Conservation (phyloP, 768 basidiomycete species). For the Calocybe gangraenosa region DNA sequence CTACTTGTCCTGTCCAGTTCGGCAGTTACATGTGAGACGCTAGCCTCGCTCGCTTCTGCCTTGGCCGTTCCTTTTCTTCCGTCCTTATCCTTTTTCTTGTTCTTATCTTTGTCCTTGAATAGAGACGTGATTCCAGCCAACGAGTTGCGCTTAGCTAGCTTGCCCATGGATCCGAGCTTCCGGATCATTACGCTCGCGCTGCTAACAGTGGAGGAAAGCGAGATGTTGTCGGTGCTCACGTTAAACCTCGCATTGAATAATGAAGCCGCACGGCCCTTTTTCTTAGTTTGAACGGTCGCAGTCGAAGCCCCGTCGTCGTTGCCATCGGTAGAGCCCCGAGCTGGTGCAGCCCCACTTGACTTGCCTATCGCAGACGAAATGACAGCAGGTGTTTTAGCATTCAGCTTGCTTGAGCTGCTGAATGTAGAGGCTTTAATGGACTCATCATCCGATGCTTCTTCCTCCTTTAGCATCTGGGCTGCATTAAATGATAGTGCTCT, state of each 20-base stretch:
- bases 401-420: slow-evolving; percentile 26
- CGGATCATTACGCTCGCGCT: slow-evolving; percentile 96
- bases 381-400: slow-evolving; percentile 27
- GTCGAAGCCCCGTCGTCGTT: slow-evolving; percentile 38
- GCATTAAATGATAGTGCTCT: slow-evolving; percentile 70
- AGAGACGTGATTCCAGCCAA: slow-evolving; percentile 88
- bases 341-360: slow-evolving; percentile 12
- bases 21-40: slow-evolving; percentile 78
- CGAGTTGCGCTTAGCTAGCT: slow-evolving; percentile 84
- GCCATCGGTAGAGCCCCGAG: slow-evolving; percentile 25
- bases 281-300: slow-evolving; percentile 55
- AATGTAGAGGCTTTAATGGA: slow-evolving; percentile 35
- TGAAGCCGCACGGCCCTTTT: slow-evolving; percentile 65
- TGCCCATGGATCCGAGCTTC: slow-evolving; percentile 89
- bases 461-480: slow-evolving; percentile 51
- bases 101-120: slow-evolving; percentile 84
- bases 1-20: slow-evolving; percentile 67
- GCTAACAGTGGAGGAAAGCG: slow-evolving; percentile 89
- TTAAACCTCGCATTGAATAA: slow-evolving; percentile 89
- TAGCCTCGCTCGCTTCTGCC: slow-evolving; percentile 55
- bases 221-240: slow-evolving; percentile 91
- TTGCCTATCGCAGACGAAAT: slow-evolving; percentile 24
- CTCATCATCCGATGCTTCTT: slow-evolving; percentile 42
- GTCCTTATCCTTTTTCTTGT: slow-evolving; percentile 39
- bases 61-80: slow-evolving; percentile 47